Conservation (phyloP, 306 rosid species). For the Rosa chinensis region DNA sequence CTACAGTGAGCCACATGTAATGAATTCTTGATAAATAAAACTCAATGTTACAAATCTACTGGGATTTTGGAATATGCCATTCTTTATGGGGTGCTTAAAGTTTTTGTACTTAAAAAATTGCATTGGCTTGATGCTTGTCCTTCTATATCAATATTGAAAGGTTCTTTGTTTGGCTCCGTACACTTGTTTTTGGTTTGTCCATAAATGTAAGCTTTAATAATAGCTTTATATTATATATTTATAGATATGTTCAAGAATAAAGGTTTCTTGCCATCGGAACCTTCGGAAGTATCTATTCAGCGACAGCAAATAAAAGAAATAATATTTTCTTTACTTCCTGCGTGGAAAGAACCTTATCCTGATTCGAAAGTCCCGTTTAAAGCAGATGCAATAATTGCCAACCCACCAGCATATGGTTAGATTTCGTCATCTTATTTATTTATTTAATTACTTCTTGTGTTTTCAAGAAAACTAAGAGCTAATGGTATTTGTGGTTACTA, state of each 20-base stretch:
- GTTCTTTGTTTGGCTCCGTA: neutral
- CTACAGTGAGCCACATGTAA: neutral
- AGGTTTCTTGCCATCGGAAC: constrained; percentile 94
- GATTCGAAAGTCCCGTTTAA: constrained; percentile 54
- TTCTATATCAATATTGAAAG: neutral
- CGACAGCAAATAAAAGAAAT: constrained; percentile 75
- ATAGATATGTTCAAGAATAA: constrained; percentile 98
- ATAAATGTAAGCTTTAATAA: neutral
- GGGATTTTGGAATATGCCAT: neutral
- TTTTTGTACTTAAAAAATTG: neutral
- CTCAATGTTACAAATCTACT: neutral
- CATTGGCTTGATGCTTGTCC: neutral
- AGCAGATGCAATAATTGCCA: constrained; percentile 89
- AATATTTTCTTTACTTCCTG: constrained; percentile 71
- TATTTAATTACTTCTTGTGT: neutral
- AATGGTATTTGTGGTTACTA: neutral
- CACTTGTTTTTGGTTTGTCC: neutral
- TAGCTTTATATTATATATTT: constrained; percentile 19
- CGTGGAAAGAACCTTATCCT: constrained; percentile 71
- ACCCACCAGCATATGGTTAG: constrained; percentile 97
- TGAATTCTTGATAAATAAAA: no score
- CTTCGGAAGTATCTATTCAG: constrained; percentile 81
- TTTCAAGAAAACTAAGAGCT: neutral
- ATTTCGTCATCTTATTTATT: no score
- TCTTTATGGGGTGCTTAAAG: neutral